Base-by-base conservation (phyloP, 1,284 basidiomycete species). In the Ustilago crameri region DNA sequence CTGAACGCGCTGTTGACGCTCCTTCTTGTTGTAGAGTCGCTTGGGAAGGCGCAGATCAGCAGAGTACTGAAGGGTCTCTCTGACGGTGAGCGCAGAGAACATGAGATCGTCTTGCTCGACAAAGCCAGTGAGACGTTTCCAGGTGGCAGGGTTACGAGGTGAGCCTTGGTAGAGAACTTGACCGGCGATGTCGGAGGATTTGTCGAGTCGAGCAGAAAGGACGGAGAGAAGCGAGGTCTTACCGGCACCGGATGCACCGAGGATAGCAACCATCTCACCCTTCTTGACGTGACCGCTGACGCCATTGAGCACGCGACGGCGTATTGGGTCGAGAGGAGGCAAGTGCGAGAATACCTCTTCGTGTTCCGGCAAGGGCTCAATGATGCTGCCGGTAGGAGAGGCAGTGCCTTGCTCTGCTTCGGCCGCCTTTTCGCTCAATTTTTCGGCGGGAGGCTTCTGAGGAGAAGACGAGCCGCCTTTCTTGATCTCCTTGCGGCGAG, bases 31-130 rank as follows among this genome's bases (percentile, higher is more conserved):
- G 68, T 68, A 76, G 20, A 68, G 51, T 0, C 51, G 50, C 18
- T 61, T 64, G 26, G 76, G 65, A 9, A 69, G 51, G 7, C 67
- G 56, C 0, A 78, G 60, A 43, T 76, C 60, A 54, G 72, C 74
- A 23, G 76, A 74, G 51, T 75, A 75, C 22, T 60, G 55, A 3
- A 78, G 59, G 10, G 74, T 65, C 44, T 78, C 76, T 14, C 70
- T 65, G 22, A 76, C 75, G 15, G 76, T 78, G 46, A 69, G 58
- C 1, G 63, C 55, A 17, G 61, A 56, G 10, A 75, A 75, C 47
- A 78, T 68, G 49, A 65, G 58, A 48, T 78, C 76, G 34, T 76
- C 74, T 46, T 78, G 76, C 30, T 76, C 75, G 56, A 78, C 76
- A 40, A 75, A 72, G 32, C 68, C 75, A 24, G 75, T 62, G 24